Evolutionary conservation across 2,329 filamentous ascomycete genomes (phyloP), one percentile per base, ranked within the genome.

Genomic region (Phialocephala subalpina): DNA sequence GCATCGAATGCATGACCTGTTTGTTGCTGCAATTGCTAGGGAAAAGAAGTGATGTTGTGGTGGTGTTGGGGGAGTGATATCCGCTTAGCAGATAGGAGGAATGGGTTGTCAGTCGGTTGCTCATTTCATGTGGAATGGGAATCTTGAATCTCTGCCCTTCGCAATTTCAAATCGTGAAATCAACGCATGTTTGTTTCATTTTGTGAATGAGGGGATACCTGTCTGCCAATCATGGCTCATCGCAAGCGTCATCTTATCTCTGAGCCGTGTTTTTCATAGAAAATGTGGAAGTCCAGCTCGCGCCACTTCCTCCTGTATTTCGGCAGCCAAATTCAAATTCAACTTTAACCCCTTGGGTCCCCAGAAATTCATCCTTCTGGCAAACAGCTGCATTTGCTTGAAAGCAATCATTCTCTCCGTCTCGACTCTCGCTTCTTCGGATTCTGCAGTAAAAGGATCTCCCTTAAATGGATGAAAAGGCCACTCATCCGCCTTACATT

Each of bases 401-500:
- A 61, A 53, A 52, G 66, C 65, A 60, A 38, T 40, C 59, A 71
- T 55, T 1, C 45, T 55, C 25, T 69, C 63, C 22, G 63, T 47
- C 29, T 68, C 60, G n/a, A 47, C 36, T 20, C 22, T 62, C 5
- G 36, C 63, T 42, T 68, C 67, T 20, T 49, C 62, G 36, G 55
- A 58, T 16, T 61, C 58, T n/a, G 16, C 55, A 11, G 52, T 22
- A 12, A 45, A 22, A 16, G 36, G 42, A n/a, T 56, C 27, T 1
- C 38, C 52, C 36, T 59, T 59, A 45, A 55, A 69, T 8, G 70
- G 73, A 38, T 72, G 67, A 35, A 67, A 75, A 3, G 74, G 73
- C 68, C 67, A 72, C 29, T 74, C 70, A 66, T 76, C 70, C 58
- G 69, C 68, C 12, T 70, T 61, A 47, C 74, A 76, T 49, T 56